A percentile compares a stretch with the other conserved stretches of the same genome.
Evolutionary conservation across 495 filamentous ascomycete genomes (phyloP).

Genomic region (Hypoxylon lenormandii): DNA sequence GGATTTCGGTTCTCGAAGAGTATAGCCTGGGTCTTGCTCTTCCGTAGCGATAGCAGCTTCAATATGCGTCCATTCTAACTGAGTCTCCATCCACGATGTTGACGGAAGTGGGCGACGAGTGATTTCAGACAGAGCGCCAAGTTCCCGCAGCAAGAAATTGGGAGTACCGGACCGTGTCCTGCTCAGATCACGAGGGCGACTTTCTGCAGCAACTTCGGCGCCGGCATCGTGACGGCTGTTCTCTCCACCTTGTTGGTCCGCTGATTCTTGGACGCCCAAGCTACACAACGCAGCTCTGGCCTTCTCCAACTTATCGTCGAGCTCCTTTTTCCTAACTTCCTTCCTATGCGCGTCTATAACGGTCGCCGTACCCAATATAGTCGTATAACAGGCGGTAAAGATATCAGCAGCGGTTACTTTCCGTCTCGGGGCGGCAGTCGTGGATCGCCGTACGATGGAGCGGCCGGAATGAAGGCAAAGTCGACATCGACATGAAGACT

Average conservation of each 20-base stretch:
- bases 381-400: constrained; percentile 76
- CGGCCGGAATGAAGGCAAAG: constrained; percentile 69
- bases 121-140: constrained; percentile 29
- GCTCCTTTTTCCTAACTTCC: constrained; percentile 69
- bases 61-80: constrained; percentile 41
- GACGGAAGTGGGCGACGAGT: constrained; percentile 21
- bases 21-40: constrained; percentile 26
- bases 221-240: constrained; percentile 2
- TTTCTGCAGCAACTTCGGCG: not conserved
- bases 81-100: constrained; percentile 37
- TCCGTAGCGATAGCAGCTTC: constrained; percentile 42
- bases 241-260: constrained; percentile 23
- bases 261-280: constrained; percentile 40
- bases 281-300: constrained; percentile 57
- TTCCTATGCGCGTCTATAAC: constrained; percentile 74
- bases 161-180: not conserved
- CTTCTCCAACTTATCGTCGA: constrained; percentile 68
- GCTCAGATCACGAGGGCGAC: not conserved
- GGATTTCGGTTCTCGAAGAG: constrained; percentile 45
- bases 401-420: constrained; percentile 69
- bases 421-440: constrained; percentile 64
- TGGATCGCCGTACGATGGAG: constrained; percentile 65
- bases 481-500: constrained; percentile 71
- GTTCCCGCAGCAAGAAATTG: constrained; percentile 26
- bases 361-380: constrained; percentile 78